These are phyloP conservation scores for Aspergillus glaucus DNA, from an alignment of 2,329 filamentous ascomycete species.

Conservation along the genomic window DNA sequence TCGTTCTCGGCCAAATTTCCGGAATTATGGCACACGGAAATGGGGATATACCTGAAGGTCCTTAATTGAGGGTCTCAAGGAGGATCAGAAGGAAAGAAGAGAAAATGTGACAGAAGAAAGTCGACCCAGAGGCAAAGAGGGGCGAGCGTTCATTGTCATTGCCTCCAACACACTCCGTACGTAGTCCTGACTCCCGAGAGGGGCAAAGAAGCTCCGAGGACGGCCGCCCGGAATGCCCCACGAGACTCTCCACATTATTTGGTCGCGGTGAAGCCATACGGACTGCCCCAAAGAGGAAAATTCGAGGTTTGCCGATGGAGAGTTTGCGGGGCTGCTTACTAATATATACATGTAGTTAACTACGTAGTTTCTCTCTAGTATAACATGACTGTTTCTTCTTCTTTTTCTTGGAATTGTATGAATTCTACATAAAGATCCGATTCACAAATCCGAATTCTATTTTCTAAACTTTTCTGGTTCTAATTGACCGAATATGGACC, in stretches of 20 bases:
- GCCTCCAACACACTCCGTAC: neutral
- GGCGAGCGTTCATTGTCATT: neutral
- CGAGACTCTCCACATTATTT: neutral
- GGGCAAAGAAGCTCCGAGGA: neutral
- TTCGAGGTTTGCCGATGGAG: neutral
- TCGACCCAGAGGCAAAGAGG: no score
- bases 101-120: no score
- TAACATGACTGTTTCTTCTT: neutral
- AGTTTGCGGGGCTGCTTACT: neutral
- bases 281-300: neutral
- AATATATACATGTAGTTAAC: neutral
- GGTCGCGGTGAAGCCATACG: neutral
- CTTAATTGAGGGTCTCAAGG: no score
- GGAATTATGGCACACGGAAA: neutral
- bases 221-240: neutral
- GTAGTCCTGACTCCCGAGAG: neutral
- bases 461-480: neutral
- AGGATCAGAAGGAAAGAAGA: neutral
- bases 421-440: neutral
- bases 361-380: neutral
- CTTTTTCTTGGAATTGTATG: neutral
- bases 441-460: no score
- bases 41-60: neutral
- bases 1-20: neutral
- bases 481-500: neutral